Conservation (phyloP, 1,284 basidiomycete genomes). For the Austropuccinia psidii region DNA sequence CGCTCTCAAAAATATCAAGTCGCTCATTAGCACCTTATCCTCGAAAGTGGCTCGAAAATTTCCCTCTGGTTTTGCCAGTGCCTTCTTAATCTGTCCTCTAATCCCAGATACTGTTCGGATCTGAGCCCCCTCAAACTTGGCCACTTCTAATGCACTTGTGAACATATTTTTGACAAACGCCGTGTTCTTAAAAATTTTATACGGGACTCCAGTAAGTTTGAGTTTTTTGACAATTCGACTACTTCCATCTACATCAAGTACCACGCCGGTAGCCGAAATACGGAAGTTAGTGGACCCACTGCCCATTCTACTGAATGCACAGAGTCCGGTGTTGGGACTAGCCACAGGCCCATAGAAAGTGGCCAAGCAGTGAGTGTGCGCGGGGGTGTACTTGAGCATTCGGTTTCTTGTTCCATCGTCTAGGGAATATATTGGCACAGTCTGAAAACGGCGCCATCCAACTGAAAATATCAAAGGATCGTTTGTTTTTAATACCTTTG, state of each 20-base stretch:
- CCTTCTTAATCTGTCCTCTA: conserved; percentile 93
- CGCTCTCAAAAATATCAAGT: conserved; percentile 88
- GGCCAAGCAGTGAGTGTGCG: conserved; percentile 98
- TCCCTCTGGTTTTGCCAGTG: conserved; percentile 84
- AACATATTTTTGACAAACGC: conserved; percentile 99
- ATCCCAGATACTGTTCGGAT: conserved; percentile 93
- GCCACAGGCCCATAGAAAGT: conserved; percentile 90
- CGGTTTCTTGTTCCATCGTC: conserved; percentile 97
- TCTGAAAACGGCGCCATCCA: conserved; percentile 95
- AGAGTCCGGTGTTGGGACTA: conserved; percentile 92
- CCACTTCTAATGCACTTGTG: conserved; percentile 79
- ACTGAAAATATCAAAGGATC: conserved; percentile 91
- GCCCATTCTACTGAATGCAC: conserved; percentile 82
- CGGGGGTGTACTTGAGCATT: conserved; percentile 98
- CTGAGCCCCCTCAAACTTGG: conserved; percentile 96
- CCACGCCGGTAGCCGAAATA: conserved; percentile 85
- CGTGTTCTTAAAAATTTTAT: conserved; percentile 98
- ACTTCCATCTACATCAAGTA: conserved; percentile 83
- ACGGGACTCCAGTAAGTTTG: conserved; percentile 88
- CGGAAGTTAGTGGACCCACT: conserved; percentile 68
- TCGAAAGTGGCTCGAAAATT: conserved; percentile 94
- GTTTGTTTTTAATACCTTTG: conserved; percentile 88
- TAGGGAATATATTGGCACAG: conserved; percentile 85
- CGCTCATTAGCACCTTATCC: conserved; percentile 93
- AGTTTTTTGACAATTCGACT: conserved; percentile 97